A percentile compares a stretch with the other conserved stretches of the same genome.
These are phyloP conservation scores for Penicillium salamii DNA, from an alignment of 495 filamentous ascomycete genomes.

Conservation along the genomic window DNA sequence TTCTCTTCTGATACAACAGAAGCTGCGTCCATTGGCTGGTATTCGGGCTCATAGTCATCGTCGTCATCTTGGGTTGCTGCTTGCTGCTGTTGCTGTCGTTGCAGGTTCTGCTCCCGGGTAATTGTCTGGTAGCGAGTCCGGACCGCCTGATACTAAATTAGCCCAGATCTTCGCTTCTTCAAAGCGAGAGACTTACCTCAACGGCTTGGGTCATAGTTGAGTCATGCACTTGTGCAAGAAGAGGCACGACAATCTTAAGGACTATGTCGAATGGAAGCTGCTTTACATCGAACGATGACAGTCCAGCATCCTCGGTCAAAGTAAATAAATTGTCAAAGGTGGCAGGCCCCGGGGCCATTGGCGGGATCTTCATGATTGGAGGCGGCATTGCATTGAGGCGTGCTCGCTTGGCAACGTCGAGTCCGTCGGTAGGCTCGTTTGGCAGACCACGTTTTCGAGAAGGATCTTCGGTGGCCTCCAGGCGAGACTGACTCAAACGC, in stretches of 20 bases:
- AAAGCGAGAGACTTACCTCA: constrained; percentile 40
- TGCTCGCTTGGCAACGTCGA: constrained; percentile 67
- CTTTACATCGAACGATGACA: constrained; percentile 79
- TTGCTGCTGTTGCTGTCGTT: constrained; percentile 39
- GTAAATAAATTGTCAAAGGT: constrained; percentile 81
- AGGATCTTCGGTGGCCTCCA: constrained; percentile 68
- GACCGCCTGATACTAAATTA: constrained; percentile 40
- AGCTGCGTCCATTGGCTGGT: constrained; percentile 65
- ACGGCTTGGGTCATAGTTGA: constrained; percentile 65
- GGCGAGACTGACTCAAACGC: constrained; percentile 66
- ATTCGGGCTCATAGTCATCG: constrained; percentile 86
- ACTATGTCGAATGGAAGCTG: constrained; percentile 71
- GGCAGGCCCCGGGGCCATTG: constrained; percentile 68
- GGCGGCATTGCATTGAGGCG: constrained; percentile 57
- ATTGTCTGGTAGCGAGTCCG: constrained; percentile 46
- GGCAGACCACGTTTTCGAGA: constrained; percentile 71
- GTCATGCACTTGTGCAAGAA: constrained; percentile 63
- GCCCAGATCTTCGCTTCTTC: not conserved
- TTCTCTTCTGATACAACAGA: constrained; percentile 71
- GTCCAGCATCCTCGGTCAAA: constrained; percentile 66
- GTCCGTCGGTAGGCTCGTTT: constrained; percentile 64
- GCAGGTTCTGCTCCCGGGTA: constrained; percentile 36
- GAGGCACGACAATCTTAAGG: constrained; percentile 69
- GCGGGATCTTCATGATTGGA: constrained; percentile 56
- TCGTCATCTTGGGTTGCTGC: constrained; percentile 70